Evolutionary conservation across 1,284 basidiomycete species (phyloP).

Genomic region (Golubevia sp.): DNA sequence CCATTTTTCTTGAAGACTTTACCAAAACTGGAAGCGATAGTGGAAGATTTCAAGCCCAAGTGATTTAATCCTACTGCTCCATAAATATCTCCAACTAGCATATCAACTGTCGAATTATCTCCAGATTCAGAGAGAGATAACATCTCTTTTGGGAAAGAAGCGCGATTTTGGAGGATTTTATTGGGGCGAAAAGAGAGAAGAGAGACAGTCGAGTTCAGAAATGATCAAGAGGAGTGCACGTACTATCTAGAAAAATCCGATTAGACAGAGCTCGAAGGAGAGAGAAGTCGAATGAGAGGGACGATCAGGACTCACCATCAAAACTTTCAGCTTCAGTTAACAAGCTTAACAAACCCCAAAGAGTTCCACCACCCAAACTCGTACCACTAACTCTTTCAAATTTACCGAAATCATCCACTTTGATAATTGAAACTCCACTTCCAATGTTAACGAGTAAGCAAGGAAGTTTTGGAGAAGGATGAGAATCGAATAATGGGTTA

Average conservation of each 20-base stretch:
- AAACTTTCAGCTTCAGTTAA: slow-evolving; percentile 94
- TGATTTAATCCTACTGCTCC: slow-evolving; percentile 69
- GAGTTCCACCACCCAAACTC: slow-evolving; percentile 95
- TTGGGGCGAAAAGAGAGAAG: slow-evolving; percentile 12
- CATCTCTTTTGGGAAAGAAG: slow-evolving; percentile 74
- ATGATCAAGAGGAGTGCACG: neutral
- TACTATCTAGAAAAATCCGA: neutral
- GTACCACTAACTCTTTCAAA: slow-evolving; percentile 98
- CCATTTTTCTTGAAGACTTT: slow-evolving; percentile 87
- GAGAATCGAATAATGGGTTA: slow-evolving; percentile 79
- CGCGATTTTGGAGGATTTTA: slow-evolving; percentile 16
- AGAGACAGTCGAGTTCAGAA: neutral
- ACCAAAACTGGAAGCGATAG: slow-evolving; percentile 96
- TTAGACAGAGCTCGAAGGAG: slow-evolving; percentile 4
- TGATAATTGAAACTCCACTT: slow-evolving; percentile 95
- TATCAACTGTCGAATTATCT: slow-evolving; percentile 92
- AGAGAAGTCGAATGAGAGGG: slow-evolving; percentile 14
- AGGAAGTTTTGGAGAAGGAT: slow-evolving; percentile 78
- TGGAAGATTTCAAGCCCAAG: slow-evolving; percentile 87
- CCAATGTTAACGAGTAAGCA: slow-evolving; percentile 98
- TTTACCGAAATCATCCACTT: slow-evolving; percentile 89
- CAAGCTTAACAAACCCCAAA: slow-evolving; percentile 94
- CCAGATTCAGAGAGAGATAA: slow-evolving; percentile 87
- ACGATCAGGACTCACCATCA: slow-evolving; percentile 73
- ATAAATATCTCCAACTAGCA: slow-evolving; percentile 99